Percentiles rank a stretch among this genome's conserved stretches.
phyloP scores from a whole-genome alignment of 768 basidiomycete genomes.

The Agaricus sinodeliciosus region DNA sequence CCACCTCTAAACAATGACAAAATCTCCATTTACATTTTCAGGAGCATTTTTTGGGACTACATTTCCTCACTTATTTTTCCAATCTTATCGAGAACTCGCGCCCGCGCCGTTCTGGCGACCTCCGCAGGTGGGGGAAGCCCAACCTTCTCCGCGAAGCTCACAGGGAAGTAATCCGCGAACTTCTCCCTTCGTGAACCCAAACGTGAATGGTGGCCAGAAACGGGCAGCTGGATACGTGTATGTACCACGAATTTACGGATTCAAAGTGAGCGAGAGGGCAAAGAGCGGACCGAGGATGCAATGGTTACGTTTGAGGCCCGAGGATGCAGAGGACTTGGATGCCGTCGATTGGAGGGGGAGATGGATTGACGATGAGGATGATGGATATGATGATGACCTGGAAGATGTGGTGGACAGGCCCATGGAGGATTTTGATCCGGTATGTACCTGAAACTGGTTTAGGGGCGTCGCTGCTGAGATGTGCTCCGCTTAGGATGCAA shows the following conservation, averaged over 20 bases:
- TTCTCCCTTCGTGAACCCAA: conserved; percentile 77
- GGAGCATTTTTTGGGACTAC: conserved; percentile 99
- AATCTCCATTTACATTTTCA: conserved; percentile 23
- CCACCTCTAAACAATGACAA: not conserved
- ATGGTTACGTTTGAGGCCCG: conserved; percentile 88
- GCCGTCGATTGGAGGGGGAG: conserved; percentile 86
- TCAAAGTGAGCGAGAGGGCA: conserved; percentile 93
- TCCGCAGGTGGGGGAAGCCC: conserved; percentile 47
- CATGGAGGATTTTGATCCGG: conserved; percentile 86
- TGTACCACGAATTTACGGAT: conserved; percentile 90
- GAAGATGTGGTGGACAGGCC: conserved; percentile 68
- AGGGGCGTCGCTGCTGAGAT: not conserved
- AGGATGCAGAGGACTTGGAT: conserved; percentile 73
- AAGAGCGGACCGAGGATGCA: conserved; percentile 95
- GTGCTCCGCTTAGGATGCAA: conserved; percentile 37
- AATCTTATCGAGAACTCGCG: conserved; percentile 92
- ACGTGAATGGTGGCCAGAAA: conserved; percentile 86
- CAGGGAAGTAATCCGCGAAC: conserved; percentile 42
- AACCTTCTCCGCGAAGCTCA: conserved; percentile 50
- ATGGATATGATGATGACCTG: conserved; percentile 54
- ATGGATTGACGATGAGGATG: conserved; percentile 68
- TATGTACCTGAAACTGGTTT: conserved; percentile 25
- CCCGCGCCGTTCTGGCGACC: conserved; percentile 90
- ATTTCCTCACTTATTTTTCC: conserved; percentile 97
- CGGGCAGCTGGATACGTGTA: conserved; percentile 84